Percentiles rank a stretch among this genome's conserved stretches.
These are phyloP conservation scores for Aspergillus carbonarius DNA, from an alignment of 2,329 filamentous ascomycete genomes.

Conservation along the genomic window DNA sequence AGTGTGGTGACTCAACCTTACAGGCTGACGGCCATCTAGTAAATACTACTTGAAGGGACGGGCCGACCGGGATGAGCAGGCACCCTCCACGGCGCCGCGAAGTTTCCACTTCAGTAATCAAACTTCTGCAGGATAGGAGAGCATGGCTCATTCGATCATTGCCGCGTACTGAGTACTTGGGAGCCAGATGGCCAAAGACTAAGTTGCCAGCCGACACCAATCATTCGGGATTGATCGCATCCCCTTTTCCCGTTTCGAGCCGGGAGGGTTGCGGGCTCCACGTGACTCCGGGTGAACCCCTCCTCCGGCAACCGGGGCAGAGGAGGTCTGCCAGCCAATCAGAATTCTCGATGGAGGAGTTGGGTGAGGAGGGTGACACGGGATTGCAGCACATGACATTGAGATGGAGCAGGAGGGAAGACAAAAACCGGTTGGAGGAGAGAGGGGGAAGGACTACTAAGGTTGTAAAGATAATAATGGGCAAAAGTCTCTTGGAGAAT, in stretches of 20 bases:
- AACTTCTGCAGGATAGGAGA: not conserved
- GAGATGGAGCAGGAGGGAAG: constrained; percentile 16
- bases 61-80: constrained; percentile 16
- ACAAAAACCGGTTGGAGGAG: constrained; percentile 16
- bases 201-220: not conserved
- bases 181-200: not conserved
- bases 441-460: not conserved
- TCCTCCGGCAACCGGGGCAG: constrained; percentile 21
- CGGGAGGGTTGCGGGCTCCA: constrained; percentile 17
- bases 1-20: not conserved
- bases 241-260: not conserved
- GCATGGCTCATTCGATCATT: not conserved
- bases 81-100: constrained; percentile 2
- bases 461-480: constrained; percentile 6
- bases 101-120: not conserved
- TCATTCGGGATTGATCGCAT: not conserved
- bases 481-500: not conserved
- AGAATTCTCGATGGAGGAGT: constrained; percentile 10
- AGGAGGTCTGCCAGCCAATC: constrained; percentile 28
- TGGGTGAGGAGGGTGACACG: constrained; percentile 35
- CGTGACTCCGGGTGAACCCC: constrained; percentile 31
- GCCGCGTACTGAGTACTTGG: not conserved
- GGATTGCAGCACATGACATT: constrained; percentile 41
- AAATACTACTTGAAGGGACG: constrained; percentile 13
- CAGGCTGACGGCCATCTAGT: not conserved